These are phyloP conservation scores for Incumbomyces delicatus DNA, from an alignment of 2,329 filamentous ascomycete genomes.

Conservation along the genomic window DNA sequence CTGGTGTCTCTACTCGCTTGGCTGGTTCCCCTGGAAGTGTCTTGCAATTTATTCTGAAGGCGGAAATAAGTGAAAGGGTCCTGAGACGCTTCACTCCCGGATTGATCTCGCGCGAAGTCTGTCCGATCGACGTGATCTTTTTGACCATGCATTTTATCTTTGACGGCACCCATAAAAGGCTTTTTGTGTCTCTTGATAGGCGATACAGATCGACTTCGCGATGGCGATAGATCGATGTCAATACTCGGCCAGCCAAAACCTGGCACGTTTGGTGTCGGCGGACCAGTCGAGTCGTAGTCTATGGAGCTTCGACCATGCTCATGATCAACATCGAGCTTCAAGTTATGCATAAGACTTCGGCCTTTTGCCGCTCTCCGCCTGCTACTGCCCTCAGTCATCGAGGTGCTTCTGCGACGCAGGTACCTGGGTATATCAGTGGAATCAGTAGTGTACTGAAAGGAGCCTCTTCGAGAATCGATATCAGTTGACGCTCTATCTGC, in stretches of 20 bases:
- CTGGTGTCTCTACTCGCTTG: constrained; percentile 17
- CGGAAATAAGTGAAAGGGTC: constrained; percentile 1
- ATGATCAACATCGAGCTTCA: constrained; percentile 5
- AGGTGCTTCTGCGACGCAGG: not conserved
- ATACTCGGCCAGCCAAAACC: constrained; percentile 46
- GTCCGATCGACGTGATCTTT: constrained; percentile 35
- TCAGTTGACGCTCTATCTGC: not conserved
- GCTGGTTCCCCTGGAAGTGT: constrained; percentile 16
- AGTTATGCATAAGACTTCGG: not conserved
- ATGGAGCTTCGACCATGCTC: constrained; percentile 27
- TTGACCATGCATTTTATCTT: constrained; percentile 30
- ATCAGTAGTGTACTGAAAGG: not conserved
- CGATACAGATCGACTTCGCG: constrained; percentile 53
- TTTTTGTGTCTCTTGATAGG: constrained; percentile 49
- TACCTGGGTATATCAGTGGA: not conserved
- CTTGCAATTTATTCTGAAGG: not conserved
- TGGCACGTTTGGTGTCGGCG: constrained; percentile 27
- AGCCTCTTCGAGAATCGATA: not conserved
- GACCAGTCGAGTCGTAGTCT: constrained; percentile 37
- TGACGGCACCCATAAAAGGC: constrained; percentile 30
- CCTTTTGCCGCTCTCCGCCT: not conserved
- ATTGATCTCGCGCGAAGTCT: constrained; percentile 18
- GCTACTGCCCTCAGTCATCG: not conserved
- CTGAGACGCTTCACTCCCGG: not conserved
- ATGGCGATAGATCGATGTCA: constrained; percentile 53